These are phyloP conservation scores for Alternaria incomplexa DNA, from an alignment of 2,329 filamentous ascomycete genomes.

Conservation along the genomic window DNA sequence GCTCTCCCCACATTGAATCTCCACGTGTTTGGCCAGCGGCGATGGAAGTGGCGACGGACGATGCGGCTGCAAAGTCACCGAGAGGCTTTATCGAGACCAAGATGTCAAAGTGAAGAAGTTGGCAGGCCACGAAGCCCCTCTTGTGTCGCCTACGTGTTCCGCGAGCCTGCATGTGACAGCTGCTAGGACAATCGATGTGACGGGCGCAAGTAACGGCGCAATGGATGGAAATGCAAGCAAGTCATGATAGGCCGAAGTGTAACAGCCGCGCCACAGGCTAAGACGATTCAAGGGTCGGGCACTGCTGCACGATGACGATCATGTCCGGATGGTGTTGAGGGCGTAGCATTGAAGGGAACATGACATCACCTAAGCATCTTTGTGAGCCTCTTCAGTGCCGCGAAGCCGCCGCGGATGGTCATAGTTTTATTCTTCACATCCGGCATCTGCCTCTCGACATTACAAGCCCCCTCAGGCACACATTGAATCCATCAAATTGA, in stretches of 20 bases:
- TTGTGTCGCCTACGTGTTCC: not conserved
- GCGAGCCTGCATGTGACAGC: conserved; percentile 1
- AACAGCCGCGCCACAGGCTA: conserved; percentile 14
- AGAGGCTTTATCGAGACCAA: not conserved
- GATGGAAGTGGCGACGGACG: not conserved
- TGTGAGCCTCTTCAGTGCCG: conserved; percentile 2
- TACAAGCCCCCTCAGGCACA: not conserved
- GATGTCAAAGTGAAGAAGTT: not conserved
- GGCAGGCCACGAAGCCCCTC: not conserved
- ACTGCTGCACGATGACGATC: conserved; percentile 24
- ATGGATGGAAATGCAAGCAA: not conserved
- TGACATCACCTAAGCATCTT: conserved; percentile 19
- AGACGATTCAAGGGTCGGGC: conserved; percentile 6
- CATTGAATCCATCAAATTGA: not conserved
- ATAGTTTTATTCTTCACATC: not conserved
- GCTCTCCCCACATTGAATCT: conserved; percentile 22
- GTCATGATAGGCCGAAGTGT: conserved; percentile 6
- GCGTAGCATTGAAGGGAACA: conserved; percentile 9
- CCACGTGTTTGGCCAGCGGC: conserved; percentile 24
- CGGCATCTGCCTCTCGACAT: not conserved
- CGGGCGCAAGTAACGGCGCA: not conserved
- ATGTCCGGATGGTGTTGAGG: conserved; percentile 7
- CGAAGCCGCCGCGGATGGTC: conserved; percentile 13
- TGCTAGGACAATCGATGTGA: not conserved
- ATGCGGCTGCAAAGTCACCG: not conserved